phyloP scores from a whole-genome alignment of 768 basidiomycete genomes.

The Tylopilus vinaceipallidus region DNA sequence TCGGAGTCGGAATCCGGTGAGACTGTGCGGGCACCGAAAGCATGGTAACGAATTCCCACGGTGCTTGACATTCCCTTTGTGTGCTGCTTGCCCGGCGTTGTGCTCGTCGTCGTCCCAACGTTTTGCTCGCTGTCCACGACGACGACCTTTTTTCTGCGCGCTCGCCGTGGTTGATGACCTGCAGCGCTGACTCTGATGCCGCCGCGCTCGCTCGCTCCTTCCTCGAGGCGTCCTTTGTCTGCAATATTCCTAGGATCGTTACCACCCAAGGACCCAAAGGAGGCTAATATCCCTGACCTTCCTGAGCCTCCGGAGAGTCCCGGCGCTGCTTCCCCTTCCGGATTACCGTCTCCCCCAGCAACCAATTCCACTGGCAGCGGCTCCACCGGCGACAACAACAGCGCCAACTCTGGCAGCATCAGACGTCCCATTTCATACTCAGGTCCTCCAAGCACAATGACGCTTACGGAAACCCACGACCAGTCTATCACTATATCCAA shows the following conservation, averaged over 20 bases:
- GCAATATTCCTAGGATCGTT: conserved; percentile 56
- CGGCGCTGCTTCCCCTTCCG: conserved; percentile 52
- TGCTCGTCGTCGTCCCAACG: conserved; percentile 21
- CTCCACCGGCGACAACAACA: conserved; percentile 61
- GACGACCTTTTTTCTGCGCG: conserved; percentile 16
- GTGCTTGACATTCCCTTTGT: conserved; percentile 14
- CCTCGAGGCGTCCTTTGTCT: conserved; percentile 54
- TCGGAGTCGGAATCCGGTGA: conserved; percentile 26
- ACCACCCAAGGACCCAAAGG: conserved; percentile 39
- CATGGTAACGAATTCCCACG: conserved; percentile 25
- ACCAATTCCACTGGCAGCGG: conserved; percentile 85
- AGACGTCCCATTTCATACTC: conserved; percentile 34
- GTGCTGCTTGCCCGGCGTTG: conserved; percentile 10
- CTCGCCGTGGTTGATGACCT: conserved; percentile 29
- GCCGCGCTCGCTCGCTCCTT: conserved; percentile 42
- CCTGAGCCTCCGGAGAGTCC: conserved; percentile 69
- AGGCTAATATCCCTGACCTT: conserved; percentile 55
- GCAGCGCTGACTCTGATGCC: conserved; percentile 41
- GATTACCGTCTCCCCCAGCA: conserved; percentile 80
- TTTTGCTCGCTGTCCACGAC: conserved; percentile 28
- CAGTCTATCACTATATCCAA: conserved; percentile 29
- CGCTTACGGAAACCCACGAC: conserved; percentile 41
- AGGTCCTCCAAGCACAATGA: conserved; percentile 30
- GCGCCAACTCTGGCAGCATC: conserved; percentile 39
- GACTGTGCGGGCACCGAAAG: neutral